Percentiles rank a stretch among this genome's conserved stretches.
Conservation (phyloP, 495 filamentous ascomycete genomes). For the Tuber melanosporum region DNA sequence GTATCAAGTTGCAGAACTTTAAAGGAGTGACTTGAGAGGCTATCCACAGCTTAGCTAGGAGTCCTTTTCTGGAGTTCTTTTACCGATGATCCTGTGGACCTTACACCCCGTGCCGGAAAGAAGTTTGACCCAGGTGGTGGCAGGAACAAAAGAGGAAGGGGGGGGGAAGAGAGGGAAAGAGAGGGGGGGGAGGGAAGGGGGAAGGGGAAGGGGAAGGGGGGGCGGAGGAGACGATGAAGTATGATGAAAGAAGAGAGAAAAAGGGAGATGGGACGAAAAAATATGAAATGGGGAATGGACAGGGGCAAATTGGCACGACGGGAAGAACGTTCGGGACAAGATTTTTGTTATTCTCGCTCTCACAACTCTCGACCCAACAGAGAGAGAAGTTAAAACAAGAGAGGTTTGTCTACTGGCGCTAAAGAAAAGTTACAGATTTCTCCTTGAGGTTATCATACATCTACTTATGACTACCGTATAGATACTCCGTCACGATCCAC, state of each 20-base stretch:
- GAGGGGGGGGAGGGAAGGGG: neutral
- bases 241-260: constrained; percentile 16
- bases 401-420: neutral
- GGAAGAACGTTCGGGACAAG: constrained; percentile 9
- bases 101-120: constrained; percentile 36
- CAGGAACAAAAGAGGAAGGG: constrained; percentile 20
- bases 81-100: constrained; percentile 25
- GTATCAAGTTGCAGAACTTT: constrained; percentile 7
- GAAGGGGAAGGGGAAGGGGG: neutral
- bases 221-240: constrained; percentile 9
- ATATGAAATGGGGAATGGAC: constrained; percentile 23
- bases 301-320: constrained; percentile 32
- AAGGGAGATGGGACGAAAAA: constrained; percentile 38
- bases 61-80: constrained; percentile 37
- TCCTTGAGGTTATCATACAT: neutral
- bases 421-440: neutral
- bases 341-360: constrained; percentile 35
- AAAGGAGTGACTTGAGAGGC: constrained; percentile 39
- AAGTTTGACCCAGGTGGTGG: constrained; percentile 24
- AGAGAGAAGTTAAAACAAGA: neutral
- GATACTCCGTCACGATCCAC: neutral
- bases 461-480: neutral
- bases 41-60: constrained; percentile 36
- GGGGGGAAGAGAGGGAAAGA: neutral
- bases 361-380: neutral